Percentiles rank a stretch among this genome's conserved stretches.
Evolutionary conservation across 129 eudicot species (phyloP).

Genomic region (Pseudognaphalium luteoalbum): DNA sequence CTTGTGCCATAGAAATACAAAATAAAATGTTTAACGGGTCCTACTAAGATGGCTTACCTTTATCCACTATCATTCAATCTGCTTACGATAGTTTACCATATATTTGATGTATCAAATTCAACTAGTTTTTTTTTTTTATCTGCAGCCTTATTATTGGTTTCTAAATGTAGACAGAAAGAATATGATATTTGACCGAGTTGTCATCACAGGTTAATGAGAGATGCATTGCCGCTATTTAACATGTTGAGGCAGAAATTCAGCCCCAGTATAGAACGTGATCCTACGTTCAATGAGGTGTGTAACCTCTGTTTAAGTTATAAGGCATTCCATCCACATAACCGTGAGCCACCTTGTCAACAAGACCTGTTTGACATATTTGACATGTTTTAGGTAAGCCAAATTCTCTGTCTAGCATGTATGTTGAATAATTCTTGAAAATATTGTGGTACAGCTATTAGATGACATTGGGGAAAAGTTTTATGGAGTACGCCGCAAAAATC

Average conservation of each 20-base stretch:
- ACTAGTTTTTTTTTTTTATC: not conserved
- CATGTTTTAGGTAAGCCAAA: too few relatives aligned
- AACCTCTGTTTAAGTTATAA: constrained; percentile 1
- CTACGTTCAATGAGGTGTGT: constrained; percentile 69
- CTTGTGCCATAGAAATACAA: not conserved
- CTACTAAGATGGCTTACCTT: not conserved
- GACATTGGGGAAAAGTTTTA: constrained; percentile 78
- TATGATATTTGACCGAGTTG: not conserved
- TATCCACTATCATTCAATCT: not conserved
- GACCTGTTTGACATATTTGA: not conserved
- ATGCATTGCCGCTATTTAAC: constrained; percentile 88
- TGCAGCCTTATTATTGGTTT: not conserved
- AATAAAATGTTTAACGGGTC: not conserved
- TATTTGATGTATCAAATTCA: not conserved
- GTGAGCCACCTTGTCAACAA: not conserved
- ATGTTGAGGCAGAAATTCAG: constrained; percentile 77
- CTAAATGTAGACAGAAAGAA: not conserved
- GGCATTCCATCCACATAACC: not conserved
- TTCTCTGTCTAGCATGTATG: not conserved
- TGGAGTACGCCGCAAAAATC: constrained; percentile 78
- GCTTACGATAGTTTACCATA: not conserved
- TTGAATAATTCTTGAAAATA: not conserved
- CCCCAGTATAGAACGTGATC: constrained; percentile 78
- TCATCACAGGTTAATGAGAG: constrained; percentile 80
- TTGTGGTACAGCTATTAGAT: constrained; percentile 68